Evolutionary conservation across 2,329 filamentous ascomycete genomes (phyloP).

Genomic region (Aspergillus awamori): DNA sequence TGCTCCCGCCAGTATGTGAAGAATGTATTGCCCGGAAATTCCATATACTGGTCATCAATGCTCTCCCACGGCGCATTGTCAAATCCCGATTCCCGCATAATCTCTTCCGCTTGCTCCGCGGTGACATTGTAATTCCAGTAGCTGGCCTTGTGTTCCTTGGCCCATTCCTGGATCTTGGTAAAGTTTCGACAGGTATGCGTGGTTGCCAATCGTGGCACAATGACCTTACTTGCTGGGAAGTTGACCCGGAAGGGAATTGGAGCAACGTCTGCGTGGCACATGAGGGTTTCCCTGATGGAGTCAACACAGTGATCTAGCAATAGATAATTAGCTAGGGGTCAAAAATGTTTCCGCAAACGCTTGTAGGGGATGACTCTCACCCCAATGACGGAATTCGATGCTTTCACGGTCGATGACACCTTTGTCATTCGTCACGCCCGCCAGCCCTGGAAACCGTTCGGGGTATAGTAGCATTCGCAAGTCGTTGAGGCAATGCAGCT

Average conservation of each 20-base stretch:
- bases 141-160: not conserved
- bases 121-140: not conserved
- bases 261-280: slow-evolving; percentile 2
- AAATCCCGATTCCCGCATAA: not conserved
- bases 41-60: not conserved
- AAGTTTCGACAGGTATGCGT: slow-evolving; percentile 4
- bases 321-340: not conserved
- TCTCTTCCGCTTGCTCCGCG: not conserved
- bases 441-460: not conserved
- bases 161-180: slow-evolving; percentile 6
- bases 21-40: not conserved
- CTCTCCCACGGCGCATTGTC: not conserved
- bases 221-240: not conserved
- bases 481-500: not conserved
- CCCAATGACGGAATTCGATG: not conserved
- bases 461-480: not conserved
- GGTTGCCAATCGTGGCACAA: not conserved
- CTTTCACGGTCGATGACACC: not conserved
- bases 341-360: too few relatives aligned
- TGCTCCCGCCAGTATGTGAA: slow-evolving; percentile 2
- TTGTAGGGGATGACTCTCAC: not conserved
- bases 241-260: slow-evolving; percentile 1
- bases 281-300: not conserved
- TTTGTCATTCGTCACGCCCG: not conserved
- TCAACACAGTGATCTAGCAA: not conserved